phyloP scores from a whole-genome alignment of 495 filamentous ascomycete species.

The Penicillium ochrochloron region DNA sequence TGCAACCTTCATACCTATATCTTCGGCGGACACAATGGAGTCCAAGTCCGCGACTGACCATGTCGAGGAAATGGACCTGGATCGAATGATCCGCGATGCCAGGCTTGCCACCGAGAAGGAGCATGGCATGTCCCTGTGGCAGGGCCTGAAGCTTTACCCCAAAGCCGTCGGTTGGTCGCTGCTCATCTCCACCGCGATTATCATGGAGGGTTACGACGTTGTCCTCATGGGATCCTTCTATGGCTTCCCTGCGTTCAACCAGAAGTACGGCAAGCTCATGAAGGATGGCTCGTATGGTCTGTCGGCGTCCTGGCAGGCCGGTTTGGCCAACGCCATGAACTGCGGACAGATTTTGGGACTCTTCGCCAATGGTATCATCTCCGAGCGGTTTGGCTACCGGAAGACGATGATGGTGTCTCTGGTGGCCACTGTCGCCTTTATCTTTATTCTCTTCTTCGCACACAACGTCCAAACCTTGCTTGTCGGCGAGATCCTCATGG shows the following conservation, averaged over 20 bases:
- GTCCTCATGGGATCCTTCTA: slow-evolving; percentile 48
- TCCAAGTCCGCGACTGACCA: slow-evolving; percentile 1
- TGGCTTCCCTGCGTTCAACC: background rate
- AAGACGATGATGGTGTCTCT: background rate
- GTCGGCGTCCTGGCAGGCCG: slow-evolving; percentile 70
- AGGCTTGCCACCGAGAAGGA: slow-evolving; percentile 25
- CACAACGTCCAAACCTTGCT: background rate
- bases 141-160: slow-evolving; percentile 53
- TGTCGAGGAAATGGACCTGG: background rate
- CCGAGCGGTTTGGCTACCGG: background rate
- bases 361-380: slow-evolving; percentile 32
- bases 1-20: background rate
- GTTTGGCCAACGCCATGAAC: slow-evolving; percentile 65
- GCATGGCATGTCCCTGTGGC: slow-evolving; percentile 44
- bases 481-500: background rate
- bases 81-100: background rate
- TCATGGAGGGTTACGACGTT: slow-evolving; percentile 61
- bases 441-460: background rate
- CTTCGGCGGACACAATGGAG: background rate
- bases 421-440: background rate
- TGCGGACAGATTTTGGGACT: slow-evolving; percentile 74
- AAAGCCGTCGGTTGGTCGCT: slow-evolving; percentile 57
- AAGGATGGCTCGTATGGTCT: slow-evolving; percentile 49
- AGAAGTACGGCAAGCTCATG: slow-evolving; percentile 37
- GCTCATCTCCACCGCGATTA: slow-evolving; percentile 52